These are phyloP conservation scores for Boletus patriciae DNA, from an alignment of 768 basidiomycete species.

Conservation along the genomic window DNA sequence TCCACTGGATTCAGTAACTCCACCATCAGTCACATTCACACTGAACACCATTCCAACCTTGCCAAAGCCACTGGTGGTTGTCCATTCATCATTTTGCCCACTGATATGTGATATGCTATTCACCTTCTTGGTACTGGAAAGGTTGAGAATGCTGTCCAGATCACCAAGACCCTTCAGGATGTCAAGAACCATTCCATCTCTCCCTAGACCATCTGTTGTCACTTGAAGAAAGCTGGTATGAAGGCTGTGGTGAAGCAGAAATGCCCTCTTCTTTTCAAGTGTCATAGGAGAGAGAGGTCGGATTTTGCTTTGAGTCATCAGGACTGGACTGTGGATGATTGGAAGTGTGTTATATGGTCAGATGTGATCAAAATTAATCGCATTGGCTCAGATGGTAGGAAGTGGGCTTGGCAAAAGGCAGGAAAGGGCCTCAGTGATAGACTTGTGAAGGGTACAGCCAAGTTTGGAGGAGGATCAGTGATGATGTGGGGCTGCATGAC, in stretches of 20 bases:
- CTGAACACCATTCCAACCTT: not conserved
- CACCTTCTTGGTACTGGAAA: not conserved
- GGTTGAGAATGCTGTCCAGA: no score
- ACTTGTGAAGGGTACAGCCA: no score
- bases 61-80: not conserved
- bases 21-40: not conserved
- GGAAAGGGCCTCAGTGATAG: not conserved
- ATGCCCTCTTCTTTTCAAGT: not conserved
- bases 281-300: no score
- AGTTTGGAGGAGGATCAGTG: no score
- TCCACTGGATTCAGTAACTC: not conserved
- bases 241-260: constrained; percentile 1
- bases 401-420: not conserved
- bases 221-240: not conserved
- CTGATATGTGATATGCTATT: not conserved
- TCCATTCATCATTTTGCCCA: not conserved
- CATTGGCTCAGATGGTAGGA: not conserved
- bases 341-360: not conserved
- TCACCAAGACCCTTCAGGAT: no score
- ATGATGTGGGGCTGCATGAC: no score
- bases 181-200: not conserved
- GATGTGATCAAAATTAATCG: not conserved
- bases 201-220: not conserved
- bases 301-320: no score
- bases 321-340: not conserved